A percentile compares a stretch with the other conserved stretches of the same genome.
Conservation (phyloP, 73 alveolate species). For the Paramecium sexaurelia region DNA sequence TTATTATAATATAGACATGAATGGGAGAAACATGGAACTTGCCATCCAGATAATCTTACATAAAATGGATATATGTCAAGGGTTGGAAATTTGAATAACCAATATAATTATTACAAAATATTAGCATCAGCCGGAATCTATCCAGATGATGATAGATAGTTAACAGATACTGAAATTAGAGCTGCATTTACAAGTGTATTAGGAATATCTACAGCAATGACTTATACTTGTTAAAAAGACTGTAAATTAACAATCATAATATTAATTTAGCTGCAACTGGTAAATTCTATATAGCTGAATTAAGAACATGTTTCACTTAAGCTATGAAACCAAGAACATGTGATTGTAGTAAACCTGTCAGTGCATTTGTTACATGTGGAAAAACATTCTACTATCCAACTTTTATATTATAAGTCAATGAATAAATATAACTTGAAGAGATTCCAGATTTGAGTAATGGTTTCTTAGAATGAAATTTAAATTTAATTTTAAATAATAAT, state of each 20-base stretch:
- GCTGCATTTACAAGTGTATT: neutral
- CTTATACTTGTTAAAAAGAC: neutral
- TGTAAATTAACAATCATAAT: no score
- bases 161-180: neutral
- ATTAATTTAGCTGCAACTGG: conserved; percentile 1
- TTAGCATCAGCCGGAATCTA: conserved; percentile 30
- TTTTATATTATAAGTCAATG: neutral
- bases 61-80: conserved; percentile 27
- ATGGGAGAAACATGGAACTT: conserved; percentile 68
- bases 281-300: conserved; percentile 29
- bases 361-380: conserved; percentile 51
- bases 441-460: neutral
- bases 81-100: neutral
- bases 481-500: neutral
- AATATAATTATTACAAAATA: conserved; percentile 37
- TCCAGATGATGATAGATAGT: neutral
- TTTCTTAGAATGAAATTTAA: neutral
- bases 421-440: neutral
- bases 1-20: neutral
- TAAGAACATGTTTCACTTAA: conserved; percentile 38
- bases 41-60: conserved; percentile 9
- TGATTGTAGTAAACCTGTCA: conserved; percentile 2
- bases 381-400: conserved; percentile 17
- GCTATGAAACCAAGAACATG: conserved; percentile 42
- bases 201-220: neutral